A percentile compares a stretch with the other conserved stretches of the same genome.
These are phyloP conservation scores for Tulasnella sp. DNA, from an alignment of 768 basidiomycete species.

Conservation along the genomic window DNA sequence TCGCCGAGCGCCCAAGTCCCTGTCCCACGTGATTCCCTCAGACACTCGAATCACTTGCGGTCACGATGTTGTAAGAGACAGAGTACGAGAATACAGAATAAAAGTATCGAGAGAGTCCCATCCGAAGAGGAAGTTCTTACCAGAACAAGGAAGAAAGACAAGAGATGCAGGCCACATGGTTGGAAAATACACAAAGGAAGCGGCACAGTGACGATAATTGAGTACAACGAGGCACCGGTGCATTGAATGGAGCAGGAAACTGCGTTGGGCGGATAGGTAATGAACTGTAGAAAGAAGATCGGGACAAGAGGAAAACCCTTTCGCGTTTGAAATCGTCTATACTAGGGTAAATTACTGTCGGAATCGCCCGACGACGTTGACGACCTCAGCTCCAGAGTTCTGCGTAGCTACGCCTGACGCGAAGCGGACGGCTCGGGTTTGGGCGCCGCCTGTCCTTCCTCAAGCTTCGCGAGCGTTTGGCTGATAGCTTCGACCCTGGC, in stretches of 20 bases:
- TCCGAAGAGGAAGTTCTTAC: not conserved
- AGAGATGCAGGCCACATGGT: not conserved
- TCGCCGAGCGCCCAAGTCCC: not conserved
- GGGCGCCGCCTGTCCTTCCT: not conserved
- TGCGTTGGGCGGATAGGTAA: not conserved
- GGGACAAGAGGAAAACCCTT: not conserved
- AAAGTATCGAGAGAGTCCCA: not conserved
- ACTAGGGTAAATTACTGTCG: not conserved
- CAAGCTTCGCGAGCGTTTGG: slow-evolving; percentile 10
- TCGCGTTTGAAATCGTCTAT: not conserved
- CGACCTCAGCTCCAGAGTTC: not conserved
- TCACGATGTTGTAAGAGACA: not conserved
- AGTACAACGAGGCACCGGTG: not conserved
- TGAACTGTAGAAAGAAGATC: not conserved
- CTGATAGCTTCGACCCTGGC: slow-evolving; percentile 2
- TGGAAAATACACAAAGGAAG: not conserved
- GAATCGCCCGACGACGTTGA: not conserved
- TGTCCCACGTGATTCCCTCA: not conserved
- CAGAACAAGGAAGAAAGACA: not conserved
- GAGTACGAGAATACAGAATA: not conserved
- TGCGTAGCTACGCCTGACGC: slow-evolving; percentile 1
- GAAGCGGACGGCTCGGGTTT: not conserved
- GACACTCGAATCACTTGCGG: not conserved
- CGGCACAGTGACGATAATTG: not conserved
- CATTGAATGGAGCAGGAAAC: not conserved